These are phyloP conservation scores for Persicaria tinctoria DNA, from an alignment of 148 eudicot species.

Conservation along the genomic window DNA sequence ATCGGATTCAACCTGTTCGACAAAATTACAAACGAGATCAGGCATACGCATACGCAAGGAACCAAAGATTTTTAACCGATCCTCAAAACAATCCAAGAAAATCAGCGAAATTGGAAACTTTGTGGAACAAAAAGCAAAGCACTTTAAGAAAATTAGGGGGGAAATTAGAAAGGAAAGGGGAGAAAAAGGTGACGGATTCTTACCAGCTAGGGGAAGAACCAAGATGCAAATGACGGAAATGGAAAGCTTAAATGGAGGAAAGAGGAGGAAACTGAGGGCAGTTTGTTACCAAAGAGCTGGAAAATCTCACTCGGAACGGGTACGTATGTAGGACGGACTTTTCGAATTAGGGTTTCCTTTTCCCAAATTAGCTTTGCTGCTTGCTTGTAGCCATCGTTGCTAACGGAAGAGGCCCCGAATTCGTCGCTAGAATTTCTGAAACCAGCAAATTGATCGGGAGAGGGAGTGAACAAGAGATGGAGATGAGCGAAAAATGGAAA, in stretches of 20 bases:
- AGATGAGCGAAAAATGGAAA: slow-evolving; percentile 4
- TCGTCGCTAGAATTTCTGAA: background rate
- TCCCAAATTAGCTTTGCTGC: background rate
- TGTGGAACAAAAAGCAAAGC: too few relatives aligned
- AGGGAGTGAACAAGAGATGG: background rate
- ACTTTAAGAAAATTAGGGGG: background rate
- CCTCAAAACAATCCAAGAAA: background rate
- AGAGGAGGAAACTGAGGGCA: background rate
- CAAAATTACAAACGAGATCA: background rate
- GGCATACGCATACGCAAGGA: background rate
- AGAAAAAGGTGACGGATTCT: slow-evolving; percentile 34
- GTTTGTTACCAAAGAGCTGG: background rate
- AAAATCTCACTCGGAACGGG: background rate
- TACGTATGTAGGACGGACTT: background rate
- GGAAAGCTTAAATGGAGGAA: slow-evolving; percentile 33
- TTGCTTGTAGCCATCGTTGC: background rate
- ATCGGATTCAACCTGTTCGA: background rate
- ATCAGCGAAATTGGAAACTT: background rate
- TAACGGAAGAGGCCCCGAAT: background rate
- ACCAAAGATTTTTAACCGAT: background rate
- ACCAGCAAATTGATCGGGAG: background rate
- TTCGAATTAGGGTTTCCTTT: background rate
- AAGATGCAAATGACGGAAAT: slow-evolving; percentile 26
- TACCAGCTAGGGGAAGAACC: slow-evolving; percentile 58
- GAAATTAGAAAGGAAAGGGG: background rate